phyloP scores from a whole-genome alignment of 768 basidiomycete genomes.

The Lentinula raphanica region DNA sequence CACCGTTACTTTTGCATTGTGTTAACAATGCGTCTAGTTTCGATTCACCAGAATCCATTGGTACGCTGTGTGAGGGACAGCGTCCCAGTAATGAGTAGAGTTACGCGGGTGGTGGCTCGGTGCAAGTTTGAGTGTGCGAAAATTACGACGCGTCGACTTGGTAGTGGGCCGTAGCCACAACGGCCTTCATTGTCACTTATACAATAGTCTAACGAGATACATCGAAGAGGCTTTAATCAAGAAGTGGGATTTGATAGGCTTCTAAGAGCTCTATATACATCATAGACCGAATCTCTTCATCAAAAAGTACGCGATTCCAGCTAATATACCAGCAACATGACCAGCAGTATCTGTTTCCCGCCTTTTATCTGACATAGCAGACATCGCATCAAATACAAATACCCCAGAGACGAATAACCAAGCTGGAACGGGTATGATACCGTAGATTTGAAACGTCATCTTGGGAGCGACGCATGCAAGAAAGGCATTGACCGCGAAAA shows the following conservation, averaged over 20 bases:
- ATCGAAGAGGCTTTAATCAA: too few relatives aligned
- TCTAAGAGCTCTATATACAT: constrained; percentile 4
- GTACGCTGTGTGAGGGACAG: constrained; percentile 15
- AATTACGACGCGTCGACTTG: not conserved
- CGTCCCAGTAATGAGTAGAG: not conserved
- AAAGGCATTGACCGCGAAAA: constrained; percentile 65
- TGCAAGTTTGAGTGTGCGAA: not conserved
- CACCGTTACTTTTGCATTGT: constrained; percentile 65
- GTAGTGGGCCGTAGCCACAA: too few relatives aligned
- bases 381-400: constrained; percentile 55
- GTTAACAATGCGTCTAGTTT: constrained; percentile 55
- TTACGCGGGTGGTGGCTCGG: not conserved
- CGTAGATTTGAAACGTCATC: constrained; percentile 65
- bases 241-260: too few relatives aligned
- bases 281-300: constrained; percentile 31
- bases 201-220: too few relatives aligned
- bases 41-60: constrained; percentile 48
- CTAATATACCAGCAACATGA: constrained; percentile 64
- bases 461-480: constrained; percentile 68
- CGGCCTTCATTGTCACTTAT: not conserved
- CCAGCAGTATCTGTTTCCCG: constrained; percentile 29
- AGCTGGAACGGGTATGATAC: constrained; percentile 73
- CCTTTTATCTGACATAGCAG: constrained; percentile 33
- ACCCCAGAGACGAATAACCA: constrained; percentile 70
- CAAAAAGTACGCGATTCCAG: constrained; percentile 54